Evolutionary conservation across 768 basidiomycete genomes (phyloP).

Genomic region (Goffeauzyma gilvescens): DNA sequence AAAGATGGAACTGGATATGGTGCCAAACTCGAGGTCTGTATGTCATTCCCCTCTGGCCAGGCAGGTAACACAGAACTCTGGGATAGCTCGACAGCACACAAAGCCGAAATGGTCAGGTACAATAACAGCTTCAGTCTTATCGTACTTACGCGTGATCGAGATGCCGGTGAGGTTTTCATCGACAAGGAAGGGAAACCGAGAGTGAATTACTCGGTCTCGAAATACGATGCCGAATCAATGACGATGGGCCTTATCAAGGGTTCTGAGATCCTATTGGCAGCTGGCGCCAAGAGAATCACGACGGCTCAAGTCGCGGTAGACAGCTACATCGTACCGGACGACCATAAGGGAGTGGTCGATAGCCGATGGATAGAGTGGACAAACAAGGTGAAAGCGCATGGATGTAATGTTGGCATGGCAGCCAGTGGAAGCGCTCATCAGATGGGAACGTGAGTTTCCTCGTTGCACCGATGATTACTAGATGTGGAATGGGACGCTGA

Average conservation of each 20-base stretch:
- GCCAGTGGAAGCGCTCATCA: conserved; percentile 20
- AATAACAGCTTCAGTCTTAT: conserved; percentile 12
- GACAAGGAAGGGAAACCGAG: conserved; percentile 11
- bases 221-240: conserved; percentile 15
- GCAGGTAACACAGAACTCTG: too few relatives aligned
- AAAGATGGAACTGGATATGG: conserved; percentile 19
- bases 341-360: conserved; percentile 9
- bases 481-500: not conserved
- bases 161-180: conserved; percentile 9
- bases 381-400: conserved; percentile 11
- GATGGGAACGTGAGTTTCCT: conserved; percentile 18
- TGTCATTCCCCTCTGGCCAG: conserved; percentile 10
- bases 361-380: conserved; percentile 13
- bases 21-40: conserved; percentile 22
- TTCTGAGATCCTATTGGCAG: conserved; percentile 14
- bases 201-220: conserved; percentile 15
- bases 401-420: conserved; percentile 10
- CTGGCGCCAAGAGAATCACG: conserved; percentile 13
- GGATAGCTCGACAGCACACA: too few relatives aligned
- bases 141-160: conserved; percentile 16
- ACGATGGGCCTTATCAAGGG: conserved; percentile 12
- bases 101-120: conserved; percentile 9
- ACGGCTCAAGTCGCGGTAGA: conserved; percentile 15
- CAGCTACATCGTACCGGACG: not conserved
- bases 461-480: too few relatives aligned